Evolutionary conservation across 345 rosid species (phyloP), one percentile per base, ranked within the genome.

Genomic region (Bretschneidera sinensis): DNA sequence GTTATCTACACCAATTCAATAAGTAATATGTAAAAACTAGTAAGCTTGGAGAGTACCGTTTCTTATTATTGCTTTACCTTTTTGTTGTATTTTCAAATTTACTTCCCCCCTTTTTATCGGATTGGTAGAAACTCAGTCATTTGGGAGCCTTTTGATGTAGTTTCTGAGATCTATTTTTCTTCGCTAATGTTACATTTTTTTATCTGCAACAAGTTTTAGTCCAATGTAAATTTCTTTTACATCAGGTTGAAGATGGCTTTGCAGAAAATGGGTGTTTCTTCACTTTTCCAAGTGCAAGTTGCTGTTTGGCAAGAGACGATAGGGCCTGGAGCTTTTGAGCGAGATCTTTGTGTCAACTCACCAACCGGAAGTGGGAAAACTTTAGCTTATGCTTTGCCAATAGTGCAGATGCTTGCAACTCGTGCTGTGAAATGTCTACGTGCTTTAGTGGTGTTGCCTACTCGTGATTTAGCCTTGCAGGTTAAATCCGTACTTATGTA

Each of bases 301-400:
- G 85, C 88, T 6, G 92, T 89, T 49, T 92, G 98, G 98, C 92
- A 92, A 33, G 96, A 89, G 77, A 89, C 96, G 0, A 62, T 91
- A 19, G 96, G 98, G 13, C 97, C 95, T 35, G 97, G 99, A 66
- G 75, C 78, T 55, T 94, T 88, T 51, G 85, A 90, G 60, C 70
- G 96, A 55, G 99, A 94, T 62, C 63, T 94, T 39, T 94, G 97
- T 67, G 76, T 88, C 59, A 94, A 94, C 76, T 88, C 99, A 33
- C 98, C 95, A 0, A 89, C 96, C 2, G 97, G 97, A 70, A 88
- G 95, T 71, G 97, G 97, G 51, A 94, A 94, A 76, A 90, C 97
- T 31, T 74, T 90, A 54, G 81, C 99, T 50, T 88, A 94, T 61
- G 97, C 97, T 63, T 79, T 94, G 66, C 97, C 97, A 1, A 86